Evolutionary conservation across 2,329 filamentous ascomycete genomes (phyloP).

Genomic region (Calonectria hongkongensis): DNA sequence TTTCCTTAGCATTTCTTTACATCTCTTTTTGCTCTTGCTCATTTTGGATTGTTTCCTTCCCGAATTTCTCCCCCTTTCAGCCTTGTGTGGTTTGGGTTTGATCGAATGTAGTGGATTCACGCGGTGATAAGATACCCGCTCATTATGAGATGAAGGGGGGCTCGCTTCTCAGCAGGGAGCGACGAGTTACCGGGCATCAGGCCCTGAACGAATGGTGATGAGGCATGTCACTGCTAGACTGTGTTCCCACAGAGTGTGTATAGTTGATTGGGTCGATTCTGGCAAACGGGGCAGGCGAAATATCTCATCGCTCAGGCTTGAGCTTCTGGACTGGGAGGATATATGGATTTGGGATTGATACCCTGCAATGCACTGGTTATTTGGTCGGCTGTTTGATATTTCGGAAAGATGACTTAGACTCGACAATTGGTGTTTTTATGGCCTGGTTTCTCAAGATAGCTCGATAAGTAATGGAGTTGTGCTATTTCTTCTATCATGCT

Average conservation of each 20-base stretch:
- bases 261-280: slow-evolving; percentile 34
- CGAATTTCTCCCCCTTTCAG: slow-evolving; percentile 27
- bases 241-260: slow-evolving; percentile 29
- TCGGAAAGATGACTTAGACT: slow-evolving; percentile 41
- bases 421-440: slow-evolving; percentile 34
- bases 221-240: slow-evolving; percentile 23
- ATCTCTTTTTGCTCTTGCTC: slow-evolving; percentile 10
- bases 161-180: slow-evolving; percentile 24
- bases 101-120: slow-evolving; percentile 41
- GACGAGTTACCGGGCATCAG: slow-evolving; percentile 29
- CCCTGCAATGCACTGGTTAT: slow-evolving; percentile 46
- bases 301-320: slow-evolving; percentile 41
- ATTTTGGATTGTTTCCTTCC: slow-evolving; percentile 39
- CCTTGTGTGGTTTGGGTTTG: slow-evolving; percentile 33
- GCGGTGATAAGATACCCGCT: slow-evolving; percentile 54
- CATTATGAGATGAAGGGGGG: slow-evolving; percentile 47
- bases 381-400: slow-evolving; percentile 37
- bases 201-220: slow-evolving; percentile 28
- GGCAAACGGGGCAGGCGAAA: slow-evolving; percentile 35
- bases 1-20: slow-evolving; percentile 29
- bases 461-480: slow-evolving; percentile 40
- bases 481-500: slow-evolving; percentile 4
- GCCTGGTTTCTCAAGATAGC: slow-evolving; percentile 32
- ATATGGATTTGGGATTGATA: slow-evolving; percentile 52
- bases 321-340: slow-evolving; percentile 43